These are phyloP conservation scores for Auricularia sp. DNA, from an alignment of 768 basidiomycete species.

Conservation along the genomic window DNA sequence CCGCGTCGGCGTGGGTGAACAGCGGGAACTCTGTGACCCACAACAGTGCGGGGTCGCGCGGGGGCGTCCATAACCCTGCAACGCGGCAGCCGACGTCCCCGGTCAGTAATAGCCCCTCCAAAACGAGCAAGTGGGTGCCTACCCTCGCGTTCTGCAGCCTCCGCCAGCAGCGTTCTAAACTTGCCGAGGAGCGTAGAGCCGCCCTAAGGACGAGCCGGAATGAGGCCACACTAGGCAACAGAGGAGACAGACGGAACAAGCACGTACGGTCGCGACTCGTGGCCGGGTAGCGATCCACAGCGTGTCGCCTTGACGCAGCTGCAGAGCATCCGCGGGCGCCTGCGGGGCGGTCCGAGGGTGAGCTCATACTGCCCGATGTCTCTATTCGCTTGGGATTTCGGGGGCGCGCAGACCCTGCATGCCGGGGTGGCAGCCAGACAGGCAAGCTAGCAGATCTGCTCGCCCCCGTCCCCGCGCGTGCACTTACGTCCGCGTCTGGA, in stretches of 20 bases:
- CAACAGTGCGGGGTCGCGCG: slow-evolving; percentile 65
- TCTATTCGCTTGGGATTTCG: too few relatives aligned
- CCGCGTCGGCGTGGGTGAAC: slow-evolving; percentile 76
- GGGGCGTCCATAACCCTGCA: slow-evolving; percentile 47
- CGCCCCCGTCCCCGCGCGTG: background rate
- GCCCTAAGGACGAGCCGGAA: slow-evolving; percentile 42
- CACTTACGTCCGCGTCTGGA: background rate
- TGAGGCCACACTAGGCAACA: slow-evolving; percentile 4
- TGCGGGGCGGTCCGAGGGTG: background rate
- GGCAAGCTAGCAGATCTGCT: too few relatives aligned
- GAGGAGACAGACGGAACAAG: slow-evolving; percentile 6
- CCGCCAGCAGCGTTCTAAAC: slow-evolving; percentile 54
- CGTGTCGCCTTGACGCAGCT: slow-evolving; percentile 41
- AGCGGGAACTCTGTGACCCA: slow-evolving; percentile 97
- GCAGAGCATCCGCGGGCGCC: slow-evolving; percentile 31
- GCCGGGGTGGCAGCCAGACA: too few relatives aligned
- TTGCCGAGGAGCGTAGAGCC: slow-evolving; percentile 77
- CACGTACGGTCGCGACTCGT: slow-evolving; percentile 42
- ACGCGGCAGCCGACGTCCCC: background rate
- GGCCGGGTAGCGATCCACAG: slow-evolving; percentile 49
- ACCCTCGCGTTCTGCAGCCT: slow-evolving; percentile 59
- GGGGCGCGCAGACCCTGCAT: too few relatives aligned
- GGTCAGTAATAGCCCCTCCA: slow-evolving; percentile 7
- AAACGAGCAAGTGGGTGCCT: slow-evolving; percentile 14
- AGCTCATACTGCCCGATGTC: too few relatives aligned